phyloP scores from a whole-genome alignment of 352 stramenopile genomes.

The Globisporangium mamillatum region DNA sequence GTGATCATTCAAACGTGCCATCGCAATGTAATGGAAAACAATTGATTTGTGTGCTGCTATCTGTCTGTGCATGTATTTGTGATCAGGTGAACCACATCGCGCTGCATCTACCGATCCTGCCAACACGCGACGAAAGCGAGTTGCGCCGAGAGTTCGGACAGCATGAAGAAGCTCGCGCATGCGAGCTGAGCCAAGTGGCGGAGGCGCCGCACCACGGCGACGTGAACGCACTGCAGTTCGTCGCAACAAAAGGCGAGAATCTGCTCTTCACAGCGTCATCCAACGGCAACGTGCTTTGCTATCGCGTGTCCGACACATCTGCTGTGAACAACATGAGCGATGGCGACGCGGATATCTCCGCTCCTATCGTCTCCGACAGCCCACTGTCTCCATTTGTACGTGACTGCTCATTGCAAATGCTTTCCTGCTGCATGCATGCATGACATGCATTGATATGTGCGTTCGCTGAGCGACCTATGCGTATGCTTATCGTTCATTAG shows the following conservation, averaged over 20 bases:
- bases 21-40: not conserved
- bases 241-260: conserved; percentile 37
- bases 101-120: conserved; percentile 48
- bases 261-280: conserved; percentile 65
- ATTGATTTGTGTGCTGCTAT: not conserved
- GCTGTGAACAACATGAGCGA: conserved; percentile 17
- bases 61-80: not conserved
- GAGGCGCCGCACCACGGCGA: conserved; percentile 51
- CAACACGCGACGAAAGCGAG: conserved; percentile 40
- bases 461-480: not conserved
- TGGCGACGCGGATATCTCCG: conserved; percentile 12
- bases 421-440: not conserved
- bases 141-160: conserved; percentile 41
- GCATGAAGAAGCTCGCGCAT: conserved; percentile 18
- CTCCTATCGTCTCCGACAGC: not conserved
- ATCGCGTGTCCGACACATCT: conserved; percentile 29
- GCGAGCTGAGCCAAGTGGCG: conserved; percentile 44
- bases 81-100: conserved; percentile 45
- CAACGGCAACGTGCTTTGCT: conserved; percentile 44
- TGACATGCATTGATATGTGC: not conserved
- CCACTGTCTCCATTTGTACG: conserved; percentile 16
- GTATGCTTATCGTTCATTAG: conserved; percentile 6
- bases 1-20: not conserved
- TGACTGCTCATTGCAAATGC: not conserved
- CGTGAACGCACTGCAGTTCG: conserved; percentile 63